These are phyloP conservation scores for Gossypium thurberi DNA, from an alignment of 345 rosid species.

Conservation along the genomic window DNA sequence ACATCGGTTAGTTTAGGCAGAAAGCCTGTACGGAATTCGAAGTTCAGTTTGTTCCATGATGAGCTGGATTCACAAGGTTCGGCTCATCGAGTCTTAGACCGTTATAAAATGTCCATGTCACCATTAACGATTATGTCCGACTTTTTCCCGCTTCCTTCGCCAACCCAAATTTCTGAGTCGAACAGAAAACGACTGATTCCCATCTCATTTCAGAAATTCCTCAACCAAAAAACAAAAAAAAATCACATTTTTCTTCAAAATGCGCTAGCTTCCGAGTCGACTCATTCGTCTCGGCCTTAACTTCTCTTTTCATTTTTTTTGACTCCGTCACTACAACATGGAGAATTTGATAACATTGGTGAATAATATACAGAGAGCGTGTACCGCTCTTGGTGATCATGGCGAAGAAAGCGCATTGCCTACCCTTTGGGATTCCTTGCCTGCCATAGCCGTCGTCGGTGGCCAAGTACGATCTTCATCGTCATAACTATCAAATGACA, in stretches of 20 bases:
- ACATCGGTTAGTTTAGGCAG: too few species aligned
- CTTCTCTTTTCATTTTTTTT: not conserved
- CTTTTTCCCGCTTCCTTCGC: conserved; percentile 19
- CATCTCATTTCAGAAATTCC: not conserved
- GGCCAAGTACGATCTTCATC: conserved; percentile 54
- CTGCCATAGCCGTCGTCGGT: conserved; percentile 92
- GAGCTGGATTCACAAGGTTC: too few species aligned
- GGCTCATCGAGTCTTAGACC: not conserved
- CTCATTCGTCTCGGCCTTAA: not conserved
- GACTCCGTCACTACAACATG: conserved; percentile 28
- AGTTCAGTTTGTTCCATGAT: not conserved
- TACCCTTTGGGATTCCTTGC: conserved; percentile 93
- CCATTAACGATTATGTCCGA: conserved; percentile 5
- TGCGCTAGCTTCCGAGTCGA: not conserved
- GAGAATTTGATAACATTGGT: conserved; percentile 80
- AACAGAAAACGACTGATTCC: not conserved
- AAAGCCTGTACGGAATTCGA: not conserved
- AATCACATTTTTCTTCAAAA: not conserved
- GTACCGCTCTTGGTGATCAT: conserved; percentile 91
- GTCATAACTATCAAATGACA: not conserved
- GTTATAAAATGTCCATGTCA: not conserved
- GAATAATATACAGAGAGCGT: conserved; percentile 89
- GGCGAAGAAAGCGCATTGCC: conserved; percentile 95
- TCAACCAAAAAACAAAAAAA: not conserved
- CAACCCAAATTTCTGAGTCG: not conserved